These are phyloP conservation scores for Lactarius trivialis DNA, from an alignment of 768 basidiomycete genomes.

Conservation along the genomic window DNA sequence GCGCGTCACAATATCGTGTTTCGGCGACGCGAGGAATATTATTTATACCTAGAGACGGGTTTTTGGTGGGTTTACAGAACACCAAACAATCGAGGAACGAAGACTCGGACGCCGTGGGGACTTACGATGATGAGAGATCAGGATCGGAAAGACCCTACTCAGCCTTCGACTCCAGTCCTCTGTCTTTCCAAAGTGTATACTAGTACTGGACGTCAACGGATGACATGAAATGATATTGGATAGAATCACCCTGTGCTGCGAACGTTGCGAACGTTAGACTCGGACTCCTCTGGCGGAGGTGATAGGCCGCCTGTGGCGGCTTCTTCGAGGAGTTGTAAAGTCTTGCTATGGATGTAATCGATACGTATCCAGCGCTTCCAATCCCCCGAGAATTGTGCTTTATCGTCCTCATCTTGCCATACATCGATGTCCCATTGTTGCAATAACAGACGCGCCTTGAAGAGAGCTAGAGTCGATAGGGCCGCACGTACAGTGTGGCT, in stretches of 20 bases:
- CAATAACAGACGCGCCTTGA: constrained; percentile 1
- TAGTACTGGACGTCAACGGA: neutral
- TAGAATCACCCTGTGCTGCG: neutral
- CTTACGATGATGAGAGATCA: constrained; percentile 12
- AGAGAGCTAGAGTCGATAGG: constrained; percentile 4
- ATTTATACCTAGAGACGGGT: neutral
- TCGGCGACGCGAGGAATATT: neutral
- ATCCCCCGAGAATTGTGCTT: neutral
- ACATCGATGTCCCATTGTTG: constrained; percentile 7
- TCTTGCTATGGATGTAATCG: neutral
- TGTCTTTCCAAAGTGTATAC: neutral
- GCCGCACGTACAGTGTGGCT: neutral
- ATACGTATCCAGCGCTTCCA: constrained; percentile 8
- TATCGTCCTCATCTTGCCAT: neutral
- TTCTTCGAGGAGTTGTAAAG: constrained; percentile 7
- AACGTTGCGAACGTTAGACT: neutral
- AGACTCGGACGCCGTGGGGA: neutral
- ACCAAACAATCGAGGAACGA: neutral
- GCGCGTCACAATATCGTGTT: neutral
- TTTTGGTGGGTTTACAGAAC: neutral
- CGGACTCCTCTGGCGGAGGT: neutral
- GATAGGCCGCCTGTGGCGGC: neutral
- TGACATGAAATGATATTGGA: neutral
- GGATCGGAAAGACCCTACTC: constrained; percentile 2
- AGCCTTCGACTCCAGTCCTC: neutral